These are phyloP conservation scores for Euphrasia arctica DNA, from an alignment of 305 asterid species.

Conservation along the genomic window DNA sequence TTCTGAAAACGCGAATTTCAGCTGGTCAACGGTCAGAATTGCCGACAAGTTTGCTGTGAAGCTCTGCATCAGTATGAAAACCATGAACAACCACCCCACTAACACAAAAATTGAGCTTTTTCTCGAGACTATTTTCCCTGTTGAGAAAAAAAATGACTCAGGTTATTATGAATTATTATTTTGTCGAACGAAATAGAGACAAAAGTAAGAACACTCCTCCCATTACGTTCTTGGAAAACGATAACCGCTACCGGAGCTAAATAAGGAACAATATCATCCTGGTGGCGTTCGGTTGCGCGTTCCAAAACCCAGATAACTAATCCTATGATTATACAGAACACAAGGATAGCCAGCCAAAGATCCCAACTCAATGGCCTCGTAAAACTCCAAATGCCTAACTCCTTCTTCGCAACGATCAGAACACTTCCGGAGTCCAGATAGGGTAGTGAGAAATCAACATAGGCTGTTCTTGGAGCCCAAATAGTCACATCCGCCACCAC, in stretches of 20 bases:
- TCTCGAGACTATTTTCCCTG: slow-evolving; percentile 54
- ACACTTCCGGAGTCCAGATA: slow-evolving; percentile 55
- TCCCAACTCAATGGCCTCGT: slow-evolving; percentile 54
- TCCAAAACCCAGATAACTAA: slow-evolving; percentile 44
- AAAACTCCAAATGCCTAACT: slow-evolving; percentile 63
- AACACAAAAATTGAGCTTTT: slow-evolving; percentile 34
- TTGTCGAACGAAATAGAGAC: not conserved
- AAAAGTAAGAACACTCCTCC: not conserved
- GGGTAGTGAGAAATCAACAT: slow-evolving; percentile 58
- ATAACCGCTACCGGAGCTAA: slow-evolving; percentile 33
- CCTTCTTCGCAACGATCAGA: slow-evolving; percentile 44
- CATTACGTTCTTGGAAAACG: slow-evolving; percentile 64
- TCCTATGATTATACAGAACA: slow-evolving; percentile 43
- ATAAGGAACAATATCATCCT: slow-evolving; percentile 3
- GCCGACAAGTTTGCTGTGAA: not conserved
- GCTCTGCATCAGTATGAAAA: not conserved
- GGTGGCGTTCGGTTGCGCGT: slow-evolving; percentile 16
- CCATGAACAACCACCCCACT: not conserved
- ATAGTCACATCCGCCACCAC: slow-evolving; percentile 55
- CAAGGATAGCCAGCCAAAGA: slow-evolving; percentile 52
- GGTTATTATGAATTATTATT: not conserved
- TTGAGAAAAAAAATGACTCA: not conserved
- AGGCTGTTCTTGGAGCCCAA: slow-evolving; percentile 43
- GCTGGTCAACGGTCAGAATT: not conserved
- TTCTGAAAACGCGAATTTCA: not conserved